Base-by-base conservation (phyloP, 371 early-diverging fungal species). In the Chytridiales sp. region DNA sequence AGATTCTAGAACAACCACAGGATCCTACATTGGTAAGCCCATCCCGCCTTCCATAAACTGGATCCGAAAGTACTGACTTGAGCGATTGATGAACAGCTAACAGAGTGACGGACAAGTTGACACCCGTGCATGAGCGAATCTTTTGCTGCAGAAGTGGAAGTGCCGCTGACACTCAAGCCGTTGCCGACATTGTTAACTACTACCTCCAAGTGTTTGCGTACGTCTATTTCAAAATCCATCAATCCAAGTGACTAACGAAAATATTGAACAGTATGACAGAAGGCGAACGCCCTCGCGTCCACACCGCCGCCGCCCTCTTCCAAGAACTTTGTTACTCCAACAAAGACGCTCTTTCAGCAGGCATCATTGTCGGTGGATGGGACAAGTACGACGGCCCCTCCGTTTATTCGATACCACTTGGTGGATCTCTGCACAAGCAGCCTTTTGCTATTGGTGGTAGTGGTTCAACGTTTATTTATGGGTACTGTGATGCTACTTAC, bases 91-190 rank as follows among this genome's bases (percentile, higher is more conserved):
- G 13, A 9, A 31, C 48, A 78, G 77, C 91, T 65, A 97, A 95
- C 78, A 84, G 99, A 69, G 94, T 98, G 43, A 98, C 98, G 19
- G 95, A 99, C 81, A 99, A 99, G 79, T 84, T 99, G 61, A 98
- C 98, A n/a, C 83, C 87, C 66, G 85, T 99, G 19, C 91, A 95
- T 66, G 98, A 98, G 64, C 84, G 80, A 50, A 95, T 99, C 62
- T 99, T 90, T 81, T 97, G 97, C 75, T 99, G 99, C 78, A 88
- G 98, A 67, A 92, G 92, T 13, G 99, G 99, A 54, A 88, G 88
- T 57, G 97, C 99, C 48, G 99, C 99, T 40, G 99, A 99, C 79
- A 99, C 99, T 34, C 99, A 99, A 80, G 97, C 94, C 29, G 83
- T 99, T 4, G 93, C 97, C 21, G 95, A 97, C 64, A 92, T 96